These are phyloP conservation scores for Pisolithus marmoratus DNA, from an alignment of 768 basidiomycete genomes.

Conservation along the genomic window DNA sequence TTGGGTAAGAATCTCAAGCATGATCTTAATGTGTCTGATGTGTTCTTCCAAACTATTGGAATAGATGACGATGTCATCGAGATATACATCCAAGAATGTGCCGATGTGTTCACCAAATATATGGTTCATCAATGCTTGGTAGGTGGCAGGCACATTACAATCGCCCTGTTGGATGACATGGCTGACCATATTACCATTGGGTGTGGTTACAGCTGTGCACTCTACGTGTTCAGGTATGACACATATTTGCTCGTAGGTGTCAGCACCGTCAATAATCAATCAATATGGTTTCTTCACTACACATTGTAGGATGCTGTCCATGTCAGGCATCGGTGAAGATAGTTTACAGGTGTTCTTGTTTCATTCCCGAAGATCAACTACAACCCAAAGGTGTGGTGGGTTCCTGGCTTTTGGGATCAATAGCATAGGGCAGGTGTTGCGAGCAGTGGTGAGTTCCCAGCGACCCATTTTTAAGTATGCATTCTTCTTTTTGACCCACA, in stretches of 20 bases:
- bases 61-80: conserved; percentile 3
- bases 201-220: conserved; percentile 21
- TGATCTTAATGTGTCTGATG: no score
- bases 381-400: conserved; percentile 9
- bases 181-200: conserved; percentile 29
- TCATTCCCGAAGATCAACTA: conserved; percentile 21
- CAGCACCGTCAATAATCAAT: conserved; percentile 6
- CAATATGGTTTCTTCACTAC: conserved; percentile 15
- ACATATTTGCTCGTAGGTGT: conserved; percentile 14
- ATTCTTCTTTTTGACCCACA: conserved; percentile 9
- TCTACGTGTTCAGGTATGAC: conserved; percentile 25
- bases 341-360: conserved; percentile 29
- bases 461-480: conserved; percentile 25
- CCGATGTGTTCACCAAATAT: conserved; percentile 4
- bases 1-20: no score
- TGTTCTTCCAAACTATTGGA: no score
- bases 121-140: conserved; percentile 39
- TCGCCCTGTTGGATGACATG: conserved; percentile 27
- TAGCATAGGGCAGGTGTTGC: conserved; percentile 27
- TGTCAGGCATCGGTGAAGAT: conserved; percentile 24
- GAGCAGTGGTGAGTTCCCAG: conserved; percentile 22
- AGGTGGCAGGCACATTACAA: conserved; percentile 31
- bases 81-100: background rate
- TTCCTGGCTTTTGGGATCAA: no score
- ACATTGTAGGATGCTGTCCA: conserved; percentile 19